These are phyloP conservation scores for Colletotrichum agaves DNA, from an alignment of 2,329 filamentous ascomycete genomes.

Conservation along the genomic window DNA sequence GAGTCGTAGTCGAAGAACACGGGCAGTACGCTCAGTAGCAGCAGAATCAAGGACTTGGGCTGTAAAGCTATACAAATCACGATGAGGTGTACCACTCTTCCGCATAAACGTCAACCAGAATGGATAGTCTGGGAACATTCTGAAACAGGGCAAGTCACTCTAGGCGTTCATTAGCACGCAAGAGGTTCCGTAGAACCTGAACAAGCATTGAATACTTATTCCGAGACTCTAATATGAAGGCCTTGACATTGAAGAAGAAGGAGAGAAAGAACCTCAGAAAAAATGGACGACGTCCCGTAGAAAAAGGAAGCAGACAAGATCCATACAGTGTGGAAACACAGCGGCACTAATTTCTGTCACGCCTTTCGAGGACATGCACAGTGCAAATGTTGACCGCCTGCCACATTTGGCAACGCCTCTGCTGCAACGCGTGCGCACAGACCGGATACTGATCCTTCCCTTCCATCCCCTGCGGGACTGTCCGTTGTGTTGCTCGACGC, in stretches of 20 bases:
- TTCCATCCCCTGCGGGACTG: too few relatives aligned
- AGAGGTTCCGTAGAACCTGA: constrained; percentile 85
- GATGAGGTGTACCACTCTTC: constrained; percentile 60
- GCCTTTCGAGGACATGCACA: background rate
- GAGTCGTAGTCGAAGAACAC: constrained; percentile 43
- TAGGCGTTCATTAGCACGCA: constrained; percentile 98
- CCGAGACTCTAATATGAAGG: constrained; percentile 99
- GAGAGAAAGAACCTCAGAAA: constrained; percentile 52
- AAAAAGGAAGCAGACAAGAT: constrained; percentile 71
- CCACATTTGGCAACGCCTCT: background rate
- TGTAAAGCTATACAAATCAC: background rate
- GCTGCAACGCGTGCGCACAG: background rate
- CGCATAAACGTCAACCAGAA: constrained; percentile 56
- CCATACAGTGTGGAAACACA: background rate
- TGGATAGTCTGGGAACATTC: constrained; percentile 71
- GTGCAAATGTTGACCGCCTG: background rate
- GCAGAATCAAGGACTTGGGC: background rate
- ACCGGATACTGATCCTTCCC: background rate
- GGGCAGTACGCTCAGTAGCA: background rate
- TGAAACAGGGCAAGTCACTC: constrained; percentile 81
- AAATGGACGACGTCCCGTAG: constrained; percentile 79
- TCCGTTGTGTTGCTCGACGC: too few relatives aligned
- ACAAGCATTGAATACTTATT: constrained; percentile 91
- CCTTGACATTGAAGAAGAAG: constrained; percentile 79
- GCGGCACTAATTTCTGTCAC: background rate